Base-by-base conservation (phyloP, 768 basidiomycete species). In the Serendipita sp. region DNA sequence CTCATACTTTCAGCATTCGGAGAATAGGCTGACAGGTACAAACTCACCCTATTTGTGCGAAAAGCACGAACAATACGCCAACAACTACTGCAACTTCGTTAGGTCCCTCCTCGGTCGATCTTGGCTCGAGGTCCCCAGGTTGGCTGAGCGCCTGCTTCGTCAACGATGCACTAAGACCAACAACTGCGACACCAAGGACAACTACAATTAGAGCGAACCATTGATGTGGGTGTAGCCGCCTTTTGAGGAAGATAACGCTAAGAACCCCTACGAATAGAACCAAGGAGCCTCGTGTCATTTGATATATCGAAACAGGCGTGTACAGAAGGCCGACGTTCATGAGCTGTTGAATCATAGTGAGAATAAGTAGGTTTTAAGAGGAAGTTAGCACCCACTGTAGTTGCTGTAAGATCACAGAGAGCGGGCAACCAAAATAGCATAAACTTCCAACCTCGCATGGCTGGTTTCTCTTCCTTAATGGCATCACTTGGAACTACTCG, bases 321-420 rank as follows among this genome's bases (percentile, higher is more conserved):
- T 94, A 92, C 44, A 99, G 81, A 54, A 99, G 81, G 64, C 96
- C 96, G 68, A 95, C 79, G 72, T 96, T 96, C 96, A 98, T 97
- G 68, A 96, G 76, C 76, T 79, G 72, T 60, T 28, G 16, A 65
- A 24, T 34, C 32, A 8, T 10, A 35, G 30, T 34, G 24, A 62
- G 32, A 45, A 32, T 32, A 46, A n/a, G 2, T 48, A 65, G 68
- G 51, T 45, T 66, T 37, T 67, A 60, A 64, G 66, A 63, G 65
- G 65, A 53, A 34, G 51, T 45, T 54, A 67, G 11, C 8, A 80
- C 88, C 74, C 69, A 88, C 88, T 64, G 92, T 93, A 28, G 92
- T 94, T 18, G 85, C 95, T 71, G 88, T 89, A 67, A 96, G 84
- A 77, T 96, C 93, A 73, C 88, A 93, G 37, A 80, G 74, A 30